Evolutionary conservation across 495 filamentous ascomycete genomes (phyloP).

Genomic region (Neurospora sp.): DNA sequence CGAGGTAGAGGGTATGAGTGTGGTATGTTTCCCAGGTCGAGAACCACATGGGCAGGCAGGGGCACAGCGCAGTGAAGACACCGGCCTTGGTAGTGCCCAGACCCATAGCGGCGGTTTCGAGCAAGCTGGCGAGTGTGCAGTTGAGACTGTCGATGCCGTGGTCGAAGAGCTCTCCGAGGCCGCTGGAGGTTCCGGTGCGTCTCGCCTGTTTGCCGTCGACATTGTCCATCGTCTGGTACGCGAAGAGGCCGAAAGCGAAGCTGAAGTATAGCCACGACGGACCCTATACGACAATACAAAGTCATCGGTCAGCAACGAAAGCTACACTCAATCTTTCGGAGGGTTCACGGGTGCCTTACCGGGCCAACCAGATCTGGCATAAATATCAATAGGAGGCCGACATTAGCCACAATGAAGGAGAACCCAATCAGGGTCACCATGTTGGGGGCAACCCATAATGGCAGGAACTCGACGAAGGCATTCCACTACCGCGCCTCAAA

Average conservation of each 20-base stretch:
- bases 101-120: slow-evolving; percentile 86
- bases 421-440: slow-evolving; percentile 95
- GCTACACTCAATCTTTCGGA: not conserved
- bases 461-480: slow-evolving; percentile 84
- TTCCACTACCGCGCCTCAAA: slow-evolving; percentile 62
- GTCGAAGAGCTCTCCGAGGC: slow-evolving; percentile 92
- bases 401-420: slow-evolving; percentile 83
- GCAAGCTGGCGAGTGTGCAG: slow-evolving; percentile 81
- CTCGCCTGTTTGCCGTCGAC: slow-evolving; percentile 96
- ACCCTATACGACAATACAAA: slow-evolving; percentile 37
- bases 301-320: not conserved
- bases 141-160: slow-evolving; percentile 98
- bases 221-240: slow-evolving; percentile 99
- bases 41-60: slow-evolving; percentile 96
- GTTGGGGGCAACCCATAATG: slow-evolving; percentile 93
- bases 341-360: slow-evolving; percentile 36
- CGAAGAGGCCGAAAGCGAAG: slow-evolving; percentile 88
- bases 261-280: slow-evolving; percentile 91
- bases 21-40: slow-evolving; percentile 99
- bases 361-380: slow-evolving; percentile 92
- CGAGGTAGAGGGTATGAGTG: slow-evolving; percentile 93
- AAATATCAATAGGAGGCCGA: slow-evolving; percentile 65
- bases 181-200: slow-evolving; percentile 88
- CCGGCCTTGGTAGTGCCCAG: slow-evolving; percentile 71
- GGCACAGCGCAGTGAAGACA: slow-evolving; percentile 82